Evolutionary conservation across 176 grass and related monocot genomes (phyloP).

Genomic region (Rhynchospora breviuscula): DNA sequence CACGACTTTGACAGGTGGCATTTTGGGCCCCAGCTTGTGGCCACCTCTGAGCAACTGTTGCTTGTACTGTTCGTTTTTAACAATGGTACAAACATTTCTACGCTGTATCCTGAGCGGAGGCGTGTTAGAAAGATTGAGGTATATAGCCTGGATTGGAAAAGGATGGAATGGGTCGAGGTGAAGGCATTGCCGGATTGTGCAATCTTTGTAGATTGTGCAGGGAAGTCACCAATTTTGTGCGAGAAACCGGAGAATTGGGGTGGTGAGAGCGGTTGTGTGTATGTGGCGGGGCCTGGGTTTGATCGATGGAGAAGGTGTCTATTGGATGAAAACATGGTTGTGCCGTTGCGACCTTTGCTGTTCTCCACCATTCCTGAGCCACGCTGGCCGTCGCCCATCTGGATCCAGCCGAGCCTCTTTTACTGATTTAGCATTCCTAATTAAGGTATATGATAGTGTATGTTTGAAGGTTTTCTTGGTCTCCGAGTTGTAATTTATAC

Average conservation of each 20-base stretch:
- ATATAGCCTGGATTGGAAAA: slow-evolving; percentile 16
- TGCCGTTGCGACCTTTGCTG: neutral
- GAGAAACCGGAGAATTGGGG: slow-evolving; percentile 23
- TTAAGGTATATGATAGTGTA: neutral
- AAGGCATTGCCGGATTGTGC: slow-evolving; percentile 11
- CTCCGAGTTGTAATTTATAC: no score
- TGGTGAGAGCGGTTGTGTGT: slow-evolving; percentile 15
- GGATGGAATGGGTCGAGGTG: slow-evolving; percentile 24
- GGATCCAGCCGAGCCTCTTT: slow-evolving; percentile 29
- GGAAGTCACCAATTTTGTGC: slow-evolving; percentile 16
- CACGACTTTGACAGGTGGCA: slow-evolving; percentile 1
- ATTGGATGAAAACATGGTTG: neutral
- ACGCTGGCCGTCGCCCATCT: slow-evolving; percentile 23
- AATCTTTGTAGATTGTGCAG: slow-evolving; percentile 22
- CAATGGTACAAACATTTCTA: no score
- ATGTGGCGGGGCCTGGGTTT: neutral
- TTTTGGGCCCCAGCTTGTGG: slow-evolving; percentile 25
- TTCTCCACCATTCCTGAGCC: neutral
- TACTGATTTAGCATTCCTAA: neutral
- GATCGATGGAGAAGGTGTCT: slow-evolving; percentile 1
- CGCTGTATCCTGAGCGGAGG: neutral
- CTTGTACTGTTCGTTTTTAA: slow-evolving; percentile 2
- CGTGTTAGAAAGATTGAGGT: neutral
- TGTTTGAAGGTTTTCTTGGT: neutral
- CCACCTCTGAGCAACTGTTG: neutral